Conservation (phyloP, 164 flowering plant genomes). For the Nymphaea colorata region DNA sequence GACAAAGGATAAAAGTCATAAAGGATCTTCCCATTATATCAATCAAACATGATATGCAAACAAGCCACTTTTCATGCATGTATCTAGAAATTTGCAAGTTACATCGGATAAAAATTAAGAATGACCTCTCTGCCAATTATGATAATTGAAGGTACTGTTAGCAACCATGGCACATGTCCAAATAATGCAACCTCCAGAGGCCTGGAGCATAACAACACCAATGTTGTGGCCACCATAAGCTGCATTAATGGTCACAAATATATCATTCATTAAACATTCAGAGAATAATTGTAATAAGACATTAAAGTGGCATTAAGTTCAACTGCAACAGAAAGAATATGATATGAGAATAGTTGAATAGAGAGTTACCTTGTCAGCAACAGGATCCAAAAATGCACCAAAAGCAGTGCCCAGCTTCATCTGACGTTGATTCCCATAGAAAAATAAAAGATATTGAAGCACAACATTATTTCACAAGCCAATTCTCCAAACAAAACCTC, state of each 20-base stretch:
- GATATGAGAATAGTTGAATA: too few species aligned
- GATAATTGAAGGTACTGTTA: constrained; percentile 77
- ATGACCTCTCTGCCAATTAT: constrained; percentile 96
- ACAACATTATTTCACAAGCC: neutral
- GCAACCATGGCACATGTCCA: constrained; percentile 69
- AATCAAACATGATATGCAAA: too few species aligned
- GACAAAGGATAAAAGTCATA: too few species aligned
- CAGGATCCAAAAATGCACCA: constrained; percentile 99
- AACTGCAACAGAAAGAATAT: too few species aligned
- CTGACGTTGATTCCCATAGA: constrained; percentile 21
- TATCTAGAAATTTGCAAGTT: too few species aligned
- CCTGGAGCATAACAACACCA: constrained; percentile 72
- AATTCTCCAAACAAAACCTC: neutral
- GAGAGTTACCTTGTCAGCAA: constrained; percentile 80
- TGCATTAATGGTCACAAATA: constrained; percentile 21
- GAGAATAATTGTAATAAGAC: too few species aligned
- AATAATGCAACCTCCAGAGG: constrained; percentile 40
- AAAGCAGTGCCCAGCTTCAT: constrained; percentile 75
- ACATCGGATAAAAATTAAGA: neutral
- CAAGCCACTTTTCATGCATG: too few species aligned
- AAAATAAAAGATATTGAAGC: too few species aligned
- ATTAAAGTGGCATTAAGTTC: too few species aligned
- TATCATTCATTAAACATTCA: neutral
- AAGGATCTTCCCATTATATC: too few species aligned
- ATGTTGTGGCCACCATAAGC: constrained; percentile 99